A percentile compares a stretch with the other conserved stretches of the same genome.
Conservation (phyloP, 805 yeast species). For the Pichia phayaonensis region DNA sequence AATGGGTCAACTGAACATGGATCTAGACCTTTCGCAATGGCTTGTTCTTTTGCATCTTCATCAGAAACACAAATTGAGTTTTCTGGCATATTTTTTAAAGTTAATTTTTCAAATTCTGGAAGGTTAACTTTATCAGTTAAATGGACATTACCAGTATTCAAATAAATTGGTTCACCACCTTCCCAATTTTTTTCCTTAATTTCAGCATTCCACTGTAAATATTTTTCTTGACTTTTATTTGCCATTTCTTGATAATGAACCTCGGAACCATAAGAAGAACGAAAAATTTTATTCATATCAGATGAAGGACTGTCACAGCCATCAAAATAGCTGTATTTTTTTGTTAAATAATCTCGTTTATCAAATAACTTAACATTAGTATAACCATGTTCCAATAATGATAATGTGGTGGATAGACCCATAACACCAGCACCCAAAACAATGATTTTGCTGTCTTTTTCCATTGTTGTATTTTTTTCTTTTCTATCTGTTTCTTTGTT, state of each 20-base stretch:
- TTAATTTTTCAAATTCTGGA: slow-evolving; percentile 9
- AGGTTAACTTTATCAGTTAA: slow-evolving; percentile 9
- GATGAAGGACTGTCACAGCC: slow-evolving; percentile 20
- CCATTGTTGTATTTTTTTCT: neutral
- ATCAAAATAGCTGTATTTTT: slow-evolving; percentile 13
- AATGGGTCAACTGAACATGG: slow-evolving; percentile 13
- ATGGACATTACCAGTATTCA: slow-evolving; percentile 15
- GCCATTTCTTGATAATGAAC: slow-evolving; percentile 16
- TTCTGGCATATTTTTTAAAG: slow-evolving; percentile 13
- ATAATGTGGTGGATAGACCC: slow-evolving; percentile 38
- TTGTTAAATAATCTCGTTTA: slow-evolving; percentile 11
- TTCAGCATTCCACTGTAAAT: slow-evolving; percentile 16
- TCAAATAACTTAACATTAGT: slow-evolving; percentile 15
- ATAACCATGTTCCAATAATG: slow-evolving; percentile 15
- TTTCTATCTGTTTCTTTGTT: too few species aligned
- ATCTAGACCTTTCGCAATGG: slow-evolving; percentile 11
- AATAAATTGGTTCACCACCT: slow-evolving; percentile 14
- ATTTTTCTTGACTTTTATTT: slow-evolving; percentile 10
- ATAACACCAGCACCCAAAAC: slow-evolving; percentile 45
- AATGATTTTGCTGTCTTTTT: slow-evolving; percentile 14
- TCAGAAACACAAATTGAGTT: slow-evolving; percentile 7
- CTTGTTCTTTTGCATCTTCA: slow-evolving; percentile 18
- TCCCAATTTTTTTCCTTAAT: slow-evolving; percentile 12
- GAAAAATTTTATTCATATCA: slow-evolving; percentile 18
- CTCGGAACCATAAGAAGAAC: slow-evolving; percentile 16